phyloP scores from a whole-genome alignment of 305 asterid species.

The Fraxinus latifolia region DNA sequence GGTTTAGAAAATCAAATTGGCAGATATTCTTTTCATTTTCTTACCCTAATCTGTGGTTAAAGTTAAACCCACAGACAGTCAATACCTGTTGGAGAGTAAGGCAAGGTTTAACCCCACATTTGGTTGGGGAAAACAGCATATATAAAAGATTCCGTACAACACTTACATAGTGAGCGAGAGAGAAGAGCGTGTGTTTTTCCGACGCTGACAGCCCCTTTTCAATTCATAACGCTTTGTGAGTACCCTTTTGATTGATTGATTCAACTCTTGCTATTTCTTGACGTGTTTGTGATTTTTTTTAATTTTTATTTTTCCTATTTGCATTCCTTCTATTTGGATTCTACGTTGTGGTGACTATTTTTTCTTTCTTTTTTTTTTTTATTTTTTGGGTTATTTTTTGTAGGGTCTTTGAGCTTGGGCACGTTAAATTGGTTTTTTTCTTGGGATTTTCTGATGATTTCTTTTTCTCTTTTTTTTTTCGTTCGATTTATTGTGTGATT shows the following conservation, averaged over 20 bases:
- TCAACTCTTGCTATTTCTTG: constrained; percentile 14
- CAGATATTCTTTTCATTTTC: constrained; percentile 16
- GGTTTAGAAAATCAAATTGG: constrained; percentile 27
- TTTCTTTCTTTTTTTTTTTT: neutral
- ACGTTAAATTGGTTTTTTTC: neutral
- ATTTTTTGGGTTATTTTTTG: neutral
- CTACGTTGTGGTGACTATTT: neutral
- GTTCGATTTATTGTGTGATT: neutral
- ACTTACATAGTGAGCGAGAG: neutral
- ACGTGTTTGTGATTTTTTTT: constrained; percentile 6
- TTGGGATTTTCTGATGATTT: neutral
- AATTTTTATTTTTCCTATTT: neutral
- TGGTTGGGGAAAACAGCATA: constrained; percentile 17
- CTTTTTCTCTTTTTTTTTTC: neutral
- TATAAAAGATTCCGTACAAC: constrained; percentile 5
- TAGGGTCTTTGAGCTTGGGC: neutral
- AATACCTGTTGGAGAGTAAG: constrained; percentile 11
- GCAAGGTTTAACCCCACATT: constrained; percentile 20
- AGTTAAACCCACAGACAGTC: neutral
- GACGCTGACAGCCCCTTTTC: constrained; percentile 12
- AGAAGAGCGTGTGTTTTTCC: constrained; percentile 11
- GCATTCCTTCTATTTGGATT: neutral
- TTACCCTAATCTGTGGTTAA: constrained; percentile 17
- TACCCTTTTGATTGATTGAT: constrained; percentile 23
- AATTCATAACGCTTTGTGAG: constrained; percentile 31